These are phyloP conservation scores for Lepiota venenata DNA, from an alignment of 768 basidiomycete species.

Conservation along the genomic window DNA sequence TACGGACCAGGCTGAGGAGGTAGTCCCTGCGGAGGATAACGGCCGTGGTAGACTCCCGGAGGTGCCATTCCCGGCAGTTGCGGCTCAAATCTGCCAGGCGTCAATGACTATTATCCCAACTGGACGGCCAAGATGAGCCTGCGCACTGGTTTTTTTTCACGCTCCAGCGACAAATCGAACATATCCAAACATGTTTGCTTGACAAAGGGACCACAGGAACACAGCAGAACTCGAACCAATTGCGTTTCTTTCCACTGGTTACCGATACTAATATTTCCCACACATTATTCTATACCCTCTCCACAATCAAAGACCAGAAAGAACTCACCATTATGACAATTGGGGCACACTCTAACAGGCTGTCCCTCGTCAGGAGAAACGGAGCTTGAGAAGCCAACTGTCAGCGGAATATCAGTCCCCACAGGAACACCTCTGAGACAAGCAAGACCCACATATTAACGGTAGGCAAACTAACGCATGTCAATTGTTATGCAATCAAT, in stretches of 20 bases:
- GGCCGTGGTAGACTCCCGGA: not conserved
- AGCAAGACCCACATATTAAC: constrained; percentile 10
- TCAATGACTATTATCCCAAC: not conserved
- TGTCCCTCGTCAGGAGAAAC: constrained; percentile 50
- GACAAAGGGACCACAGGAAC: constrained; percentile 63
- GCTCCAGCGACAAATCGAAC: constrained; percentile 61
- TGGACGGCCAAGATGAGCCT: constrained; percentile 31
- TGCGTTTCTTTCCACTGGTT: constrained; percentile 52
- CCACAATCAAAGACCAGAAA: not conserved
- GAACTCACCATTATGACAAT: constrained; percentile 59
- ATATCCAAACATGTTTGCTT: constrained; percentile 59
- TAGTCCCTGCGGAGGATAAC: constrained; percentile 10
- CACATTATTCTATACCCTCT: not conserved
- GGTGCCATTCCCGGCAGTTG: not conserved
- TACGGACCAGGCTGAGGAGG: constrained; percentile 12
- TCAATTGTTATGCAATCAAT: not conserved
- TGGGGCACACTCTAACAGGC: constrained; percentile 56
- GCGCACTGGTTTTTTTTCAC: constrained; percentile 38
- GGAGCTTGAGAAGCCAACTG: constrained; percentile 61
- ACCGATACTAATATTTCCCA: constrained; percentile 39
- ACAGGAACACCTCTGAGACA: not conserved
- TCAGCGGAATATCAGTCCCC: not conserved
- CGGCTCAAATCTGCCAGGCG: constrained; percentile 23
- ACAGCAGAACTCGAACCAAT: constrained; percentile 67
- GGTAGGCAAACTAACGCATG: constrained; percentile 12